A percentile compares a stretch with the other conserved stretches of the same genome.
Evolutionary conservation across 257 asterid species (phyloP).

Genomic region (Capsicum chinense): DNA sequence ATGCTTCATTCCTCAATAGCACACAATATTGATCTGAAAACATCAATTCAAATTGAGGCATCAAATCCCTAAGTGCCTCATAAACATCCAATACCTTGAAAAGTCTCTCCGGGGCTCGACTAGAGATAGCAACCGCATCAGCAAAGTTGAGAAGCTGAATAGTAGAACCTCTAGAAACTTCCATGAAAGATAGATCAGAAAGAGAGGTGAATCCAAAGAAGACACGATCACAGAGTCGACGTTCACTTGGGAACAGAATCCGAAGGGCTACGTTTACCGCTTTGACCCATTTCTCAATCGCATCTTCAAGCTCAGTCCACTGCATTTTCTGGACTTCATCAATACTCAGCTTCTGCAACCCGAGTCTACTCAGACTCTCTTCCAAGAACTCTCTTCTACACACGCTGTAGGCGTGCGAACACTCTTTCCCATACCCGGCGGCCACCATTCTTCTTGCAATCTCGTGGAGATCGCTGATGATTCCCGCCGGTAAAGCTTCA

Average conservation of each 20-base stretch:
- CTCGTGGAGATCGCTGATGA: constrained; percentile 74
- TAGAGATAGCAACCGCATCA: constrained; percentile 84
- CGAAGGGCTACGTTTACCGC: constrained; percentile 73
- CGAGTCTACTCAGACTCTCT: constrained; percentile 84
- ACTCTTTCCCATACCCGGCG: constrained; percentile 90
- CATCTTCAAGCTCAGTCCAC: constrained; percentile 88
- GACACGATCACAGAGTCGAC: constrained; percentile 83
- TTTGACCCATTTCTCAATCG: constrained; percentile 91
- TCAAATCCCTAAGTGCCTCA: constrained; percentile 79
- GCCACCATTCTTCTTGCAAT: constrained; percentile 90
- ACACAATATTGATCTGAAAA: constrained; percentile 85
- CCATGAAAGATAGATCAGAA: constrained; percentile 90
- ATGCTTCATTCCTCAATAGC: constrained; percentile 67
- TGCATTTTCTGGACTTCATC: constrained; percentile 90
- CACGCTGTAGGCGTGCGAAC: constrained; percentile 83
- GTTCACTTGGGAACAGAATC: constrained; percentile 89
- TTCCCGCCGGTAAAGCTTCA: constrained; percentile 81
- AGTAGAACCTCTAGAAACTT: constrained; percentile 86
- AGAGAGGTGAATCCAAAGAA: constrained; percentile 70
- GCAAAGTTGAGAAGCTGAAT: constrained; percentile 89
- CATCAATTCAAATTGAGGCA: constrained; percentile 83
- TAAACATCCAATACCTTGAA: constrained; percentile 90
- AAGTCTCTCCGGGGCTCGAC: constrained; percentile 93
- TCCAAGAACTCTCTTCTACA: constrained; percentile 85
- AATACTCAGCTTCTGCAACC: constrained; percentile 75